phyloP scores from a whole-genome alignment of 1,284 basidiomycete genomes.

The Somion occarium region DNA sequence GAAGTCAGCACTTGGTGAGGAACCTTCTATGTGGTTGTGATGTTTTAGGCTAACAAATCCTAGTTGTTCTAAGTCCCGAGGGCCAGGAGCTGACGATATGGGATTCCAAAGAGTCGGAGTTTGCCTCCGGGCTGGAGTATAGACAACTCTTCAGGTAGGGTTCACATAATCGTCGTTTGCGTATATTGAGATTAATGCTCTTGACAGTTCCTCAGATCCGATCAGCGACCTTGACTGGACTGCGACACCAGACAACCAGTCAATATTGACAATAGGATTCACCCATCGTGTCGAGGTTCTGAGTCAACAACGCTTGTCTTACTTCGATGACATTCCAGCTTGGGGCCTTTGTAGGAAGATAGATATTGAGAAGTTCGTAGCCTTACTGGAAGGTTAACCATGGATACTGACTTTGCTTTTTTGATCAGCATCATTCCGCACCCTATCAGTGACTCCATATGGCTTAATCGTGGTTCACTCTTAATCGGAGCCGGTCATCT shows the following conservation, averaged over 20 bases:
- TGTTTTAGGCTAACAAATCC: not conserved
- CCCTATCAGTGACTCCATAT: slow-evolving; percentile 81
- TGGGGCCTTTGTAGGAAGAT: slow-evolving; percentile 77
- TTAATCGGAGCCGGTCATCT: slow-evolving; percentile 75
- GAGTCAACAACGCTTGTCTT: slow-evolving; percentile 85
- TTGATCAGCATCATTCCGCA: slow-evolving; percentile 62
- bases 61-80: slow-evolving; percentile 51
- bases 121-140: slow-evolving; percentile 84
- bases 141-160: slow-evolving; percentile 54
- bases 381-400: not conserved
- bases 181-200: not conserved
- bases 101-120: slow-evolving; percentile 94
- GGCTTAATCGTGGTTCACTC: slow-evolving; percentile 78
- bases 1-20: slow-evolving; percentile 76
- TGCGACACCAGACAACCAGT: slow-evolving; percentile 84
- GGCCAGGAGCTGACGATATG: slow-evolving; percentile 86
- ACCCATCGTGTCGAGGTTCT: slow-evolving; percentile 73
- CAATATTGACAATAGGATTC: slow-evolving; percentile 86
- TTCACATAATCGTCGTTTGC: no score
- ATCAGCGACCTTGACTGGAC: slow-evolving; percentile 88
- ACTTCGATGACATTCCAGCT: slow-evolving; percentile 76
- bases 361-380: slow-evolving; percentile 58
- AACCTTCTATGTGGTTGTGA: slow-evolving; percentile 7
- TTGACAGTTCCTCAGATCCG: slow-evolving; percentile 43
- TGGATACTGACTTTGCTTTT: not conserved